phyloP scores from a whole-genome alignment of 768 basidiomycete species.

The Podaxis sp. region DNA sequence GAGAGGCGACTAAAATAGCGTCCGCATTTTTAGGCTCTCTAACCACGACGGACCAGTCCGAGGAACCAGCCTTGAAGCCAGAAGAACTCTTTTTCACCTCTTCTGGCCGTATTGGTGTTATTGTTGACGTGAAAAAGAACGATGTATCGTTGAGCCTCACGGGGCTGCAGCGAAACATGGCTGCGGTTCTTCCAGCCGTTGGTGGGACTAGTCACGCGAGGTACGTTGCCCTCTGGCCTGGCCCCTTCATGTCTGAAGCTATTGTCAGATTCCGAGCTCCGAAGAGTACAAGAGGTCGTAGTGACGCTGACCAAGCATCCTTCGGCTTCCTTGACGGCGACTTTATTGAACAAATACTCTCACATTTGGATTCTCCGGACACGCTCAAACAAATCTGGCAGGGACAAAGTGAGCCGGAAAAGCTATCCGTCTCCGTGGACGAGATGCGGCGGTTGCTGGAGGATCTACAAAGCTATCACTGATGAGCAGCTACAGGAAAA shows the following conservation, averaged over 20 bases:
- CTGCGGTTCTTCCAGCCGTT: slow-evolving; percentile 45
- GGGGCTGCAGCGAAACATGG: slow-evolving; percentile 75
- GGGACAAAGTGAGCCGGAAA: slow-evolving; percentile 61
- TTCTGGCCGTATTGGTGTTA: slow-evolving; percentile 74
- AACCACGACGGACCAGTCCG: slow-evolving; percentile 41
- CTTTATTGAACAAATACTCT: slow-evolving; percentile 71
- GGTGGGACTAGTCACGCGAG: slow-evolving; percentile 62
- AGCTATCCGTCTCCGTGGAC: slow-evolving; percentile 42
- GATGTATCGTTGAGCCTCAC: slow-evolving; percentile 58
- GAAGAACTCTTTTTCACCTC: slow-evolving; percentile 76
- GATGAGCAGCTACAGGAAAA: slow-evolving; percentile 20
- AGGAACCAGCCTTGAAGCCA: slow-evolving; percentile 43
- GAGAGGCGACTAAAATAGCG: neutral
- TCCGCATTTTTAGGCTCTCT: slow-evolving; percentile 50
- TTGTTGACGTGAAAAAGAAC: slow-evolving; percentile 59
- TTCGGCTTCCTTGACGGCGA: slow-evolving; percentile 89
- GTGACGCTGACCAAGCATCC: slow-evolving; percentile 55
- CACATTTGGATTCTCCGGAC: slow-evolving; percentile 35
- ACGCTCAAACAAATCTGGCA: slow-evolving; percentile 52
- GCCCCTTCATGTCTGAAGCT: neutral
- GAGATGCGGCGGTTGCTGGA: slow-evolving; percentile 48
- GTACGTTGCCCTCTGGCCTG: slow-evolving; percentile 36
- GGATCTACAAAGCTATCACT: slow-evolving; percentile 57
- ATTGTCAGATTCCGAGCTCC: slow-evolving; percentile 69
- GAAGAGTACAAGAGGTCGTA: slow-evolving; percentile 51